Evolutionary conservation across 2,329 filamentous ascomycete species (phyloP), one percentile per base, ranked within the genome.

Genomic region (Hirsutella rhossiliensis): DNA sequence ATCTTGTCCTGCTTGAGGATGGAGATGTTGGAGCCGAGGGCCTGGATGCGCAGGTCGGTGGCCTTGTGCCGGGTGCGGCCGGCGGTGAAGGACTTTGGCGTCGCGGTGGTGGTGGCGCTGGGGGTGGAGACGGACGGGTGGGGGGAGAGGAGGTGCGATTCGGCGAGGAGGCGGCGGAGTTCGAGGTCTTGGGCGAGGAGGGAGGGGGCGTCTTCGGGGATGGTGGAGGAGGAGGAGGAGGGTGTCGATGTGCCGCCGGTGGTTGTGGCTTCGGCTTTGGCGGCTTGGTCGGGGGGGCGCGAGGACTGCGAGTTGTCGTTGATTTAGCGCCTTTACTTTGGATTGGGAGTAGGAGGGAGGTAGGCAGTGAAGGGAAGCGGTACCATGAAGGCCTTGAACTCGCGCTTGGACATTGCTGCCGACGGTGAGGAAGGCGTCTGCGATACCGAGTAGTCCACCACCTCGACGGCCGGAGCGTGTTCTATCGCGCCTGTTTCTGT

Each of bases 171-270:
- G 40, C 88, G 82, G 62, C 96, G 90, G 13, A 98, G 79, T 34
- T 87, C 89, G 43, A 95, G 79, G 62, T 97, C 92, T 62, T 96
- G 89, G 60, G 89, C 88, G 17, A 97, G 73, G 48, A 94, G 84
- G 11, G 75, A 75, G 50, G 72, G 72, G 42, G 74, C 73, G 56
- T 82, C 76, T 56, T 83, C 77, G 47, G 72, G 62, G 43, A 64
- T 50, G 60, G 63, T 31, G 23, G 23, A 27, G 54, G 54, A 44
- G 54, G 61, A 45, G n/a, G 34, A 37, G 15, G 51, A 54, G 39
- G 20, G n/a, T 30, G 39, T 40, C 12, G n/a, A 45, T 45, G 58
- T 51, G 15, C 57, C 50, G 23, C 61, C n/a, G 28, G 52, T 27
- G 28, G 55, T 45, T 37, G 59, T 40, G 47, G 56, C 19, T 50